These are phyloP conservation scores for Backusella tuberculispora DNA, from an alignment of 192 early-diverging fungal genomes.

Conservation along the genomic window DNA sequence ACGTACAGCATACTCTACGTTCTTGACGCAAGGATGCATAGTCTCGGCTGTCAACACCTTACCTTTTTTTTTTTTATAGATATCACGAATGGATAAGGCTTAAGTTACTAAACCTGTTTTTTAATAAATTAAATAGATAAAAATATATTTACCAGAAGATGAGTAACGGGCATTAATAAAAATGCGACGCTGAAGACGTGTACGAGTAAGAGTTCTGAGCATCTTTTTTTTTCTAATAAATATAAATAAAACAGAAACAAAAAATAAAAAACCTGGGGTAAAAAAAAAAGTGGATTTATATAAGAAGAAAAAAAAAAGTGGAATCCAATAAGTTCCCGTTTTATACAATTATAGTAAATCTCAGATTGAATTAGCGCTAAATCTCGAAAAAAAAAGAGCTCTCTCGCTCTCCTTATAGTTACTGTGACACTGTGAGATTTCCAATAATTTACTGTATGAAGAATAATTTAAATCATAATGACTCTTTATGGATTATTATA, in stretches of 20 bases:
- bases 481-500: constrained; percentile 4
- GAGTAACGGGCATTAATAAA: background rate
- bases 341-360: background rate
- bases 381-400: background rate
- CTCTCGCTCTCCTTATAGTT: too few relatives aligned
- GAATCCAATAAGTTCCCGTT: constrained; percentile 8
- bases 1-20: constrained; percentile 94
- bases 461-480: constrained; percentile 5
- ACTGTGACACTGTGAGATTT: constrained; percentile 3
- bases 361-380: background rate
- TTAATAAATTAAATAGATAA: background rate
- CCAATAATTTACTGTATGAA: constrained; percentile 6
- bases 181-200: background rate
- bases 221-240: background rate
- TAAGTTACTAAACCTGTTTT: background rate
- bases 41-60: constrained; percentile 75
- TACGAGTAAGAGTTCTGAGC: constrained; percentile 14
- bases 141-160: constrained; percentile 1
- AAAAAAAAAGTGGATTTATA: background rate
- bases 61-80: constrained; percentile 13
- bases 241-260: background rate
- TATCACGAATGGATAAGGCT: background rate
- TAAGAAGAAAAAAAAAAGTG: background rate
- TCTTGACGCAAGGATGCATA: constrained; percentile 72
- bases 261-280: constrained; percentile 3